A percentile compares a stretch with the other conserved stretches of the same genome.
These are phyloP conservation scores for Glomus cerebriforme DNA, from an alignment of 192 early-diverging fungal genomes.

Conservation along the genomic window DNA sequence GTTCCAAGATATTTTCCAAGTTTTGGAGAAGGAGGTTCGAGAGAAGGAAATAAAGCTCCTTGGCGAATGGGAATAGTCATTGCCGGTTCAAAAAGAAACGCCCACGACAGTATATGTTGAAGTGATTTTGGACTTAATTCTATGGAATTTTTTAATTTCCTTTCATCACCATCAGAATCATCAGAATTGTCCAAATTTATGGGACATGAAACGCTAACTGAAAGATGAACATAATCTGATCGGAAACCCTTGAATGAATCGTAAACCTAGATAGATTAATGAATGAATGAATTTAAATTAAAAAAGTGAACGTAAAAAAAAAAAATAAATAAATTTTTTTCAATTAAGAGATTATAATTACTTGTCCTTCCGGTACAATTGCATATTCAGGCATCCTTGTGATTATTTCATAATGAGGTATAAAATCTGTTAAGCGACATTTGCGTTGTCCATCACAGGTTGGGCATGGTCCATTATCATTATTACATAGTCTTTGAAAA, in stretches of 20 bases:
- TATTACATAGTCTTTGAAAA: slow-evolving; percentile 39
- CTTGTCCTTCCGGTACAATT: slow-evolving; percentile 31
- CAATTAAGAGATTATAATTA: no score
- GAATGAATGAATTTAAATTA: neutral
- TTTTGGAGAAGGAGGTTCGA: slow-evolving; percentile 36
- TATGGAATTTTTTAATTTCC: slow-evolving; percentile 37
- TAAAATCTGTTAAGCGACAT: slow-evolving; percentile 39
- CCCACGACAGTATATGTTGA: slow-evolving; percentile 42
- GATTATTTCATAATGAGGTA: slow-evolving; percentile 47
- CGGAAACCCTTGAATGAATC: slow-evolving; percentile 50
- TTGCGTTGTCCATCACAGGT: slow-evolving; percentile 34
- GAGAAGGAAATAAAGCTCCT: slow-evolving; percentile 43
- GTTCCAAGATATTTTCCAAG: slow-evolving; percentile 46
- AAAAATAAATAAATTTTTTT: no score
- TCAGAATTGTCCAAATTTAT: slow-evolving; percentile 21
- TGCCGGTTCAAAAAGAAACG: slow-evolving; percentile 47
- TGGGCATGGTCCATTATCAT: slow-evolving; percentile 11
- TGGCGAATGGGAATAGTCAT: slow-evolving; percentile 44
- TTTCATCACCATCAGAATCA: neutral
- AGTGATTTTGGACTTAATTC: slow-evolving; percentile 42
- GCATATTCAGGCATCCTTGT: slow-evolving; percentile 40
- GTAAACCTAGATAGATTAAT: slow-evolving; percentile 33
- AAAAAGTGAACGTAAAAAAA: neutral
- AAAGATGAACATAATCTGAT: slow-evolving; percentile 48
- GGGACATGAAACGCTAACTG: slow-evolving; percentile 41